Conservation (phyloP, 176 grass and related monocot species). For the Alopecurus myosuroides region DNA sequence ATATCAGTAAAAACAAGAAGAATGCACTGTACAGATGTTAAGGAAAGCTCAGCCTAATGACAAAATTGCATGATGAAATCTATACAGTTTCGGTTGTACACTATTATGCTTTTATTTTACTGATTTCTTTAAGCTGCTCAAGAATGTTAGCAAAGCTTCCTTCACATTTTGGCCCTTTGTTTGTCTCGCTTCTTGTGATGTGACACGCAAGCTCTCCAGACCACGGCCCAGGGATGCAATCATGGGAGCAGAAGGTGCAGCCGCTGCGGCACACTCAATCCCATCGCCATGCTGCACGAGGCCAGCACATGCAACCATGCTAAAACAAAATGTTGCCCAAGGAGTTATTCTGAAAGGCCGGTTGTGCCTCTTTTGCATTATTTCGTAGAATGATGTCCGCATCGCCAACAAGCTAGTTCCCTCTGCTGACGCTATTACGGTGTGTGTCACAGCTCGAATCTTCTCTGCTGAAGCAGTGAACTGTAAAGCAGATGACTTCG, state of each 20-base stretch:
- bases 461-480: constrained; percentile 73
- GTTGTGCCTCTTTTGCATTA: constrained; percentile 71
- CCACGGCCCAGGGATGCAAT: constrained; percentile 78
- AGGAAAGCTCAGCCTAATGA: not conserved
- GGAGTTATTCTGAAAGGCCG: constrained; percentile 58
- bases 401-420: constrained; percentile 79
- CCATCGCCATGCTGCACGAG: constrained; percentile 69
- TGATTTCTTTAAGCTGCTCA: constrained; percentile 64
- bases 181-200: constrained; percentile 60
- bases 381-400: constrained; percentile 90
- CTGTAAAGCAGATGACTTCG: constrained; percentile 53
- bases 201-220: constrained; percentile 64
- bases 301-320: constrained; percentile 58
- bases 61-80: constrained; percentile 30
- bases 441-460: constrained; percentile 67
- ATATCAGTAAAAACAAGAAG: constrained; percentile 15
- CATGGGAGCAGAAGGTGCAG: constrained; percentile 57
- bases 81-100: constrained; percentile 18
- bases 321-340: constrained; percentile 79
- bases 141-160: constrained; percentile 59
- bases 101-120: constrained; percentile 35
- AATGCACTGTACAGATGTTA: constrained; percentile 17
- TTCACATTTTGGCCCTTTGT: constrained; percentile 57
- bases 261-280: constrained; percentile 80
- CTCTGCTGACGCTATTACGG: constrained; percentile 64